Conservation (phyloP, 495 filamentous ascomycete genomes). For the Tuber aestivum region DNA sequence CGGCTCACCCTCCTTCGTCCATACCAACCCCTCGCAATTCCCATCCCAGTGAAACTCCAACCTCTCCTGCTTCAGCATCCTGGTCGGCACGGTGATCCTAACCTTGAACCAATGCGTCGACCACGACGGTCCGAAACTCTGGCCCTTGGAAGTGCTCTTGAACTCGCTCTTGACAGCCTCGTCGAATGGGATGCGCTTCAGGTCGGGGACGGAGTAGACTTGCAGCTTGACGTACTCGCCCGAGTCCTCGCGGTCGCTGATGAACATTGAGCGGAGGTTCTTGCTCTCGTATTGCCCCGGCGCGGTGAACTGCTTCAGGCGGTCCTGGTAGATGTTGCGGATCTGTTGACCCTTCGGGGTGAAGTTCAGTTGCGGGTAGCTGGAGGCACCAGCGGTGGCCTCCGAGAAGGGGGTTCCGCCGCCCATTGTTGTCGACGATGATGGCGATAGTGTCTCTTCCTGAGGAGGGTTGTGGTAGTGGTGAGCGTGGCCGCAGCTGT, state of each 20-base stretch:
- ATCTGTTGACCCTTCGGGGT: conserved; percentile 77
- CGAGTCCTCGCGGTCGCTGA: conserved; percentile 61
- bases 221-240: conserved; percentile 75
- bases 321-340: conserved; percentile 75
- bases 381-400: conserved; percentile 17
- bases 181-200: conserved; percentile 76
- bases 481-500: conserved; percentile 32
- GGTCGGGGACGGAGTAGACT: conserved; percentile 76
- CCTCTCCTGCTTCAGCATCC: conserved; percentile 64
- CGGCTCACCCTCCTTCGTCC: conserved; percentile 78
- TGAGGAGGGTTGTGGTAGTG: conserved; percentile 20
- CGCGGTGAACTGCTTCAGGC: conserved; percentile 71
- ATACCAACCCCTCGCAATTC: conserved; percentile 85
- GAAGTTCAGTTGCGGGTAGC: conserved; percentile 55
- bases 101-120: conserved; percentile 97
- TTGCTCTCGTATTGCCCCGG: conserved; percentile 73
- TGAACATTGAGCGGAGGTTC: conserved; percentile 57
- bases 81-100: conserved; percentile 64
- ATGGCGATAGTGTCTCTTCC: conserved; percentile 21
- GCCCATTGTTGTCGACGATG: conserved; percentile 28
- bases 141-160: conserved; percentile 64
- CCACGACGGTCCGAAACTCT: conserved; percentile 88
- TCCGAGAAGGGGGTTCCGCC: conserved; percentile 8
- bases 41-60: conserved; percentile 95
- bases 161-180: conserved; percentile 72